phyloP scores from a whole-genome alignment of 495 filamentous ascomycete species.

The Chaetomium cochliodes region DNA sequence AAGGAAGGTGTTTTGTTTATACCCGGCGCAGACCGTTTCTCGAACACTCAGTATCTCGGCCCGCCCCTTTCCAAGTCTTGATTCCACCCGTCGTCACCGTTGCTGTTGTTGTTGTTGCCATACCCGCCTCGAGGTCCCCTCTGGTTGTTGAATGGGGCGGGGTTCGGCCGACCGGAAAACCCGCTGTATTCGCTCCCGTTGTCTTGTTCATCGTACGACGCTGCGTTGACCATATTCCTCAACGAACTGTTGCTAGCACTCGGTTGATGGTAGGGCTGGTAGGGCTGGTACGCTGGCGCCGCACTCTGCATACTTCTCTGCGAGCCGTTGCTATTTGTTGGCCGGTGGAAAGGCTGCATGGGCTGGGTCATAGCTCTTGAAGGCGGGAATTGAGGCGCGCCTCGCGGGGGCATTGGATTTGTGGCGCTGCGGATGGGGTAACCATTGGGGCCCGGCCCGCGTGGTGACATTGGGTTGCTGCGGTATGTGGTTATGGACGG shows the following conservation, averaged over 20 bases:
- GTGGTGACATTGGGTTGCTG: conserved; percentile 35
- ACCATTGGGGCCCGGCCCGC: conserved; percentile 27
- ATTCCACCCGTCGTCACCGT: conserved; percentile 9
- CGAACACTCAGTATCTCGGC: conserved; percentile 12
- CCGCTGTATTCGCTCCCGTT: background rate
- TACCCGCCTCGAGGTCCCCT: background rate
- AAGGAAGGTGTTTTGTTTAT: background rate
- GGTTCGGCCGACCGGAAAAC: background rate
- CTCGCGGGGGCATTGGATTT: conserved; percentile 35
- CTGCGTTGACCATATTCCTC: conserved; percentile 27
- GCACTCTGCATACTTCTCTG: conserved; percentile 8
- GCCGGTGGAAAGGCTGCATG: conserved; percentile 35
- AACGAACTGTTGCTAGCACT: conserved; percentile 34
- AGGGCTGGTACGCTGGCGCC: conserved; percentile 12
- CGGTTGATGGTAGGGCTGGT: conserved; percentile 28
- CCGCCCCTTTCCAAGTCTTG: conserved; percentile 17
- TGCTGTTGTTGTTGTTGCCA: background rate
- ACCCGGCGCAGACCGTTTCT: background rate
- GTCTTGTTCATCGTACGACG: background rate
- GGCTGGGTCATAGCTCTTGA: conserved; percentile 55
- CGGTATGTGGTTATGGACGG: conserved; percentile 40
- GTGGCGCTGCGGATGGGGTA: conserved; percentile 45
- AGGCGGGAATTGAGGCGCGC: conserved; percentile 37
- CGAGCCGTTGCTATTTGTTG: conserved; percentile 24
- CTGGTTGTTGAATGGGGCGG: background rate